phyloP scores from a whole-genome alignment of 2,329 filamentous ascomycete species.

The Apiospora rasikravindrae region DNA sequence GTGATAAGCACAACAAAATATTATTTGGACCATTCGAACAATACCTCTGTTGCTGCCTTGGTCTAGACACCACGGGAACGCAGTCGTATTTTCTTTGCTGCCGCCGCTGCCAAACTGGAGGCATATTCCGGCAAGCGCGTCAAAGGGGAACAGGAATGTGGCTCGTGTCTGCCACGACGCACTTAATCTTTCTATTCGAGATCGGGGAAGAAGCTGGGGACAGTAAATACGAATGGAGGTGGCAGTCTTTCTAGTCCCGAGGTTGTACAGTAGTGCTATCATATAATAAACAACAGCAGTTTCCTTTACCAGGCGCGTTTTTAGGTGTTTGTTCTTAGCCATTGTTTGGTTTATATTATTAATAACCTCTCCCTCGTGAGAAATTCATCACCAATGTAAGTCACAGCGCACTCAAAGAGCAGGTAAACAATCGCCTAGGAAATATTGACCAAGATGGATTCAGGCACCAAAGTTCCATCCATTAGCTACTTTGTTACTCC shows the following conservation, averaged over 20 bases:
- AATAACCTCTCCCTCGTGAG: background rate
- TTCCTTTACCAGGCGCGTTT: background rate
- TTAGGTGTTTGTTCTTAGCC: no score
- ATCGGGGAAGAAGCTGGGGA: background rate
- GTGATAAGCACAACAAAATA: background rate
- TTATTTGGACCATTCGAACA: background rate
- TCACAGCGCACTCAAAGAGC: no score
- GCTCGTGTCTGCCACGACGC: background rate
- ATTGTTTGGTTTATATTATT: no score
- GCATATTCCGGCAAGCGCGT: background rate
- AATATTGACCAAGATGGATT: background rate
- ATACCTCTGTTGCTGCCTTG: background rate
- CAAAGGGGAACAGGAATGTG: background rate
- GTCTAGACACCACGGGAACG: no score
- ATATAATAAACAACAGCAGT: background rate
- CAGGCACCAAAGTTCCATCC: background rate
- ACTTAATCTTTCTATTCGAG: no score
- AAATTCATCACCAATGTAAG: background rate
- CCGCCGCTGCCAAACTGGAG: no score
- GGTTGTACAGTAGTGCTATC: conserved; percentile 4
- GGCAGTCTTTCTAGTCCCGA: background rate
- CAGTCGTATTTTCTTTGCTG: no score
- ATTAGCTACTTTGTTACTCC: background rate
- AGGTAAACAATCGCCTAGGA: background rate
- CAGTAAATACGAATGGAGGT: background rate